Evolutionary conservation across 1,139 yeast species (phyloP).

Genomic region (Magnusiomyces fungicola): DNA sequence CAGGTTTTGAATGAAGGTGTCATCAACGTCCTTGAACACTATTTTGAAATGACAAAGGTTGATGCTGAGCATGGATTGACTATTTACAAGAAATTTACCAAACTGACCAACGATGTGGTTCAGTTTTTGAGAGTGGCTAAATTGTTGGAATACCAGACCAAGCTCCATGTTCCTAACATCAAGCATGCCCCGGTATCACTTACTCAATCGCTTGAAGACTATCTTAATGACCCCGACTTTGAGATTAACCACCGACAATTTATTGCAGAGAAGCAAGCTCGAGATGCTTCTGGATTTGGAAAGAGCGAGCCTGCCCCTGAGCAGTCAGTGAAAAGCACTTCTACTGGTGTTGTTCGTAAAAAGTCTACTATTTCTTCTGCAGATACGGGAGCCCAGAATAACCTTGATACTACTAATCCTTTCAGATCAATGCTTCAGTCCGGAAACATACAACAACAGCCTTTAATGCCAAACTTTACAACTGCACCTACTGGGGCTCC

Average conservation of each 20-base stretch:
- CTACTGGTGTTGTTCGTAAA: background rate
- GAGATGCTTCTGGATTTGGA: conserved; percentile 20
- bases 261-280: conserved; percentile 52
- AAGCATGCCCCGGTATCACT: conserved; percentile 96
- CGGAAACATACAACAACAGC: background rate
- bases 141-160: conserved; percentile 77
- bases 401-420: background rate
- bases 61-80: conserved; percentile 86
- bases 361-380: background rate
- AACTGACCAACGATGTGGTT: conserved; percentile 80
- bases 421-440: conserved; percentile 4
- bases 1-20: conserved; percentile 94
- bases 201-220: conserved; percentile 80
- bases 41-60: conserved; percentile 78
- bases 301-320: conserved; percentile 13
- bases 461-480: conserved; percentile 6
- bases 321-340: background rate
- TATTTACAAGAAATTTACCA: conserved; percentile 78
- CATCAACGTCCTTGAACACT: conserved; percentile 83
- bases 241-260: conserved; percentile 74
- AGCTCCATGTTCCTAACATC: conserved; percentile 87
- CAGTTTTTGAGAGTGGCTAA: conserved; percentile 84
- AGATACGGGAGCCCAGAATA: conserved; percentile 4
- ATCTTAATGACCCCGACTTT: conserved; percentile 77
- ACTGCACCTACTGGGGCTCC: conserved; percentile 2